A percentile compares a stretch with the other conserved stretches of the same genome.
phyloP scores from a whole-genome alignment of 1,139 yeast genomes.

The Candida sp. region DNA sequence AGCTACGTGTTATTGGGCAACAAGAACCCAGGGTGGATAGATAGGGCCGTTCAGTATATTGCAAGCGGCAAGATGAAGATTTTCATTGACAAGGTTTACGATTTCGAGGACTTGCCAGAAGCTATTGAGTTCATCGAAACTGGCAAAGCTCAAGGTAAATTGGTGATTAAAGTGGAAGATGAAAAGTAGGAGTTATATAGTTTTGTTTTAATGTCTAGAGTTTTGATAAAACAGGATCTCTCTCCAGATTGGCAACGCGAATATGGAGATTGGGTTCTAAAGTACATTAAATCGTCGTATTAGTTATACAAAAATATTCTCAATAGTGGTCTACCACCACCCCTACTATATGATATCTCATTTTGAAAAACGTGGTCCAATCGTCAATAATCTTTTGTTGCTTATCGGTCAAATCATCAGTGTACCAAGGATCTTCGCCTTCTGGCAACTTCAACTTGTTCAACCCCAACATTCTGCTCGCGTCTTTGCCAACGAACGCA shows the following conservation, averaged over 20 bases:
- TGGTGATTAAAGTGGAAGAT: constrained; percentile 39
- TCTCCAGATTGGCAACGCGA: too few relatives aligned
- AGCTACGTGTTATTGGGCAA: not conserved
- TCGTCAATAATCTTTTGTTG: constrained; percentile 56
- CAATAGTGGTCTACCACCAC: constrained; percentile 21
- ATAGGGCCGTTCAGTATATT: constrained; percentile 26
- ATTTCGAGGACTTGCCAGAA: constrained; percentile 48
- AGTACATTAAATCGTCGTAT: too few relatives aligned
- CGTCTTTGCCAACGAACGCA: constrained; percentile 77
- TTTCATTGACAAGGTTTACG: constrained; percentile 54
- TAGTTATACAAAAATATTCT: not conserved
- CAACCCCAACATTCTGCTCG: constrained; percentile 67
- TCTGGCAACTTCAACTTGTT: constrained; percentile 33
- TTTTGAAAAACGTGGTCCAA: constrained; percentile 60
- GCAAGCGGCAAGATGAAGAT: constrained; percentile 44
- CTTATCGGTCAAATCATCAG: constrained; percentile 49
- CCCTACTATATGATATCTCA: constrained; percentile 49
- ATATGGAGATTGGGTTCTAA: too few relatives aligned
- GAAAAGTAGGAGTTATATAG: not conserved
- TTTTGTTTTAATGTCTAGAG: not conserved
- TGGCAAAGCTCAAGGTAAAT: constrained; percentile 63
- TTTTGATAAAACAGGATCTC: too few relatives aligned
- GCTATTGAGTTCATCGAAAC: constrained; percentile 52
- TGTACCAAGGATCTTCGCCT: constrained; percentile 44
- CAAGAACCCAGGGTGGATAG: constrained; percentile 2